Evolutionary conservation across 1,139 yeast genomes (phyloP), one percentile per base, ranked within the genome.

Genomic region (Nakaseomyces nivariensis): DNA sequence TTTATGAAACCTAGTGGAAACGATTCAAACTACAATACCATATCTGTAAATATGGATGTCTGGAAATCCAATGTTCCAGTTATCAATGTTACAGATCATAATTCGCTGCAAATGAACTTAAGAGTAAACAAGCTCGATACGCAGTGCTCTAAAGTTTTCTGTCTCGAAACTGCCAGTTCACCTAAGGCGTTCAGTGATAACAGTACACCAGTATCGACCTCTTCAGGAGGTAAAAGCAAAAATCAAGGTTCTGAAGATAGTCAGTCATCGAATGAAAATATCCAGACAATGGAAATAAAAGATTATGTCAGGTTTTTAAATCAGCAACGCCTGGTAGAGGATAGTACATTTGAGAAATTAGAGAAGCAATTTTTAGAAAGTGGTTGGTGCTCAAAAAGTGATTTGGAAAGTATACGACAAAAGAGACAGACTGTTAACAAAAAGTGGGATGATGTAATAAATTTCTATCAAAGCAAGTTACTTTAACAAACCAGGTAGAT

Each of bases 371-470:
- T 47, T 13, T 13, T 33, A 9, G 37, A 34, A 11, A 40, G 45
- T 37, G 46, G 36, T 17, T 47, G 49, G 49, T 47, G 49, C 29
- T 43, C 46, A 13, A 33, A 25, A 4, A 31, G 32, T 25, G 49
- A 47, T 31, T 31, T 47, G 7, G 43, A 36, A 32, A 36, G 37
- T 11, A 36, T 47, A 31, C 32, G 46, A 37, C 36, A 32, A 13
- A 47, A 47, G 32, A 37, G 49, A 37, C 29, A 22, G 5, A 22
- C 45, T 13, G 31, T 47, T 32, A 47, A 47, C 32, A 47, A 43
- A 37, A 47, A 29, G 43, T 47, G 49, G 49, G 45, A 46, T 25
- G 49, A 47, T 9, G 31, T 43, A 6, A 44, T 47, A 13, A 36
- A 37, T 10, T 43, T 47, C 24, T 47, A 47, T 27, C 38, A 45